Conservation (phyloP, 2,329 filamentous ascomycete species). For the Clonostachys solani region DNA sequence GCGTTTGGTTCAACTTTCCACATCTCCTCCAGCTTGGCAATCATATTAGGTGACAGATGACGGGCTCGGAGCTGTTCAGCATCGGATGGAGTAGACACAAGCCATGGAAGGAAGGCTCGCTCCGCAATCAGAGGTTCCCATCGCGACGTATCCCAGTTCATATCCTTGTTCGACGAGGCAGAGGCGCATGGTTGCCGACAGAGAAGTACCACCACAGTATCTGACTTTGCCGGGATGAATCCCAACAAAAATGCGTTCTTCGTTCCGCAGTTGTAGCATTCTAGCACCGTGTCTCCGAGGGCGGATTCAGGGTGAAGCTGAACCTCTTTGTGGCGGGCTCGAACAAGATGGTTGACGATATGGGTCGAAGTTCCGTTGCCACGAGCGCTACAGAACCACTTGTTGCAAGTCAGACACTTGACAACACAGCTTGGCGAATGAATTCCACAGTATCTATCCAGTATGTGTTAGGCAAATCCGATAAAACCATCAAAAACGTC, state of each 20-base stretch:
- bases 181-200: constrained; percentile 96
- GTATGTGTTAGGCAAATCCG: constrained; percentile 10
- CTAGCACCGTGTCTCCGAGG: constrained; percentile 90
- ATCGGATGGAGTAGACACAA: constrained; percentile 83
- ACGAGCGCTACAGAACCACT: constrained; percentile 98
- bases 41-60: constrained; percentile 89
- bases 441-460: constrained; percentile 84
- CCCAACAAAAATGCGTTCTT: constrained; percentile 98
- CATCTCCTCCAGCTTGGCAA: constrained; percentile 93
- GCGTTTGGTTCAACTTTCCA: constrained; percentile 95
- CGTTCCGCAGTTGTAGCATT: constrained; percentile 99
- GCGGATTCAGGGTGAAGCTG: constrained; percentile 91
- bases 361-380: constrained; percentile 96
- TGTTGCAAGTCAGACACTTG: constrained; percentile 91
- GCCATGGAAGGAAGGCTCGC: constrained; percentile 90
- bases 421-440: constrained; percentile 94
- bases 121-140: constrained; percentile 99
- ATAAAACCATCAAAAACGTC: constrained; percentile 5
- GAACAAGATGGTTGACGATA: constrained; percentile 96
- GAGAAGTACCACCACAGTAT: constrained; percentile 93
- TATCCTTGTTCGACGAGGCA: constrained; percentile 93
- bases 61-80: constrained; percentile 93
- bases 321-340: constrained; percentile 97
- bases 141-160: constrained; percentile 98
- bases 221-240: constrained; percentile 97